Conservation (phyloP, 2,329 filamentous ascomycete species). For the Fusarium sterilihyphosum region DNA sequence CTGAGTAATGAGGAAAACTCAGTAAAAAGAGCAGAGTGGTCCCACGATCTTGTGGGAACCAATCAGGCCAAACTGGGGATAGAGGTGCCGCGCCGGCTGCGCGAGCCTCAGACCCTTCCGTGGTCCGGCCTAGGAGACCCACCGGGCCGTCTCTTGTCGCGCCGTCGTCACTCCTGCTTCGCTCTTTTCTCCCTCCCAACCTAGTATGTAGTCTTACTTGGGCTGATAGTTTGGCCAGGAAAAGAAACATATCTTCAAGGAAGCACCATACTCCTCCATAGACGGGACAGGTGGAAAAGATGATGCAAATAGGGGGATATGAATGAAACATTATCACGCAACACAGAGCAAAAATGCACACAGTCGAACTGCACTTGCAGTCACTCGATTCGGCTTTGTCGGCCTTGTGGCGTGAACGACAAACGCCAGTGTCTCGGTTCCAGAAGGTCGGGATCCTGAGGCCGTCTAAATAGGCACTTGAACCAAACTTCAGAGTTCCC, state of each 20-base stretch:
- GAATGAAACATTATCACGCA: not conserved
- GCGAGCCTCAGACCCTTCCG: conserved; percentile 17
- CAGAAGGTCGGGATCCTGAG: conserved; percentile 17
- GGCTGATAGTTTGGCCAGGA: not conserved
- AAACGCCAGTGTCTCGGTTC: conserved; percentile 30
- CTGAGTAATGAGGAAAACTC: not conserved
- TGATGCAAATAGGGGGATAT: not conserved
- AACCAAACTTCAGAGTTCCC: not conserved
- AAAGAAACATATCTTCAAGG: not conserved
- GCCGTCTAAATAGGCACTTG: not conserved
- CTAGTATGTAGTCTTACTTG: not conserved
- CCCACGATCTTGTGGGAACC: conserved; percentile 11
- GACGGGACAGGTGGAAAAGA: not conserved
- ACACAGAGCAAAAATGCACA: not conserved
- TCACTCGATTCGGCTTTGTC: not conserved
- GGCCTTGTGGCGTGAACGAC: conserved; percentile 14
- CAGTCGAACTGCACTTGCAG: conserved; percentile 1
- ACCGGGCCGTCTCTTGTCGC: conserved; percentile 7
- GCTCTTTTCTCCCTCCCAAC: not conserved
- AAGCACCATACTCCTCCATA: not conserved
- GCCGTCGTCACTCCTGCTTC: not conserved
- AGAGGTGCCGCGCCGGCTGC: conserved; percentile 3
- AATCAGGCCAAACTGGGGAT: conserved; percentile 2
- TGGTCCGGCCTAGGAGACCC: conserved; percentile 4
- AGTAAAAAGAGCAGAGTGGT: not conserved